These are phyloP conservation scores for Ogataea degrootiae DNA, from an alignment of 805 yeast species.

Conservation along the genomic window DNA sequence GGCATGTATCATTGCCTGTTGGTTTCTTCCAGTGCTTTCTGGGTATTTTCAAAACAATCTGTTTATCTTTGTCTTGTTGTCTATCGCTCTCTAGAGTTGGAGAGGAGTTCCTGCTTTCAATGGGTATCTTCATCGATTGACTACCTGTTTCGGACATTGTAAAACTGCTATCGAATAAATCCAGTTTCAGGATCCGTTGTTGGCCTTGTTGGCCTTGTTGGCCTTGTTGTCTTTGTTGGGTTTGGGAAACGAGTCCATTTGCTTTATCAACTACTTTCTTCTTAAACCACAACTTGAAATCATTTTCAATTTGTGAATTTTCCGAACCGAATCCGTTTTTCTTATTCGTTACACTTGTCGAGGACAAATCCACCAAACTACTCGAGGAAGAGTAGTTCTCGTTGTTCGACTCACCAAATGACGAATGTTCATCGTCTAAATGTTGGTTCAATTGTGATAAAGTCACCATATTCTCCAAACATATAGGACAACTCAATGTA, in stretches of 20 bases:
- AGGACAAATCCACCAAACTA: too few relatives aligned
- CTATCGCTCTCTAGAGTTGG: not conserved
- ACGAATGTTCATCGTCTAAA: slow-evolving; percentile 62
- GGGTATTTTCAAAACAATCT: slow-evolving; percentile 19
- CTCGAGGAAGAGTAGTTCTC: not conserved
- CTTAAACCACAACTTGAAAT: slow-evolving; percentile 40
- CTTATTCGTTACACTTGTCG: too few relatives aligned
- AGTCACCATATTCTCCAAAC: slow-evolving; percentile 53
- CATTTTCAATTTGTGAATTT: slow-evolving; percentile 25
- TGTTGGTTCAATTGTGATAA: slow-evolving; percentile 59
- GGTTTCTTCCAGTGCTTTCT: slow-evolving; percentile 58
- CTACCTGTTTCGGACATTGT: slow-evolving; percentile 5
- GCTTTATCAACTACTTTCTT: slow-evolving; percentile 35
- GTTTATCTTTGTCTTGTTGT: slow-evolving; percentile 1
- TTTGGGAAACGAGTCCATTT: slow-evolving; percentile 26
- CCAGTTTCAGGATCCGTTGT: slow-evolving; percentile 41
- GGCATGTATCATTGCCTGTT: slow-evolving; percentile 38
- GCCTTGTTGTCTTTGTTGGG: not conserved
- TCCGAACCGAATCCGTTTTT: not conserved
- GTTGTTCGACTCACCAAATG: slow-evolving; percentile 2
- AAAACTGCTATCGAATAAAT: slow-evolving; percentile 42
- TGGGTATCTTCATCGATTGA: not conserved
- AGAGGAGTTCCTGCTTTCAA: not conserved
- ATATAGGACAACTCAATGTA: slow-evolving; percentile 59
- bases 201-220: slow-evolving; percentile 12